These are phyloP conservation scores for Serendipita sp. DNA, from an alignment of 1,284 basidiomycete genomes.

Conservation along the genomic window DNA sequence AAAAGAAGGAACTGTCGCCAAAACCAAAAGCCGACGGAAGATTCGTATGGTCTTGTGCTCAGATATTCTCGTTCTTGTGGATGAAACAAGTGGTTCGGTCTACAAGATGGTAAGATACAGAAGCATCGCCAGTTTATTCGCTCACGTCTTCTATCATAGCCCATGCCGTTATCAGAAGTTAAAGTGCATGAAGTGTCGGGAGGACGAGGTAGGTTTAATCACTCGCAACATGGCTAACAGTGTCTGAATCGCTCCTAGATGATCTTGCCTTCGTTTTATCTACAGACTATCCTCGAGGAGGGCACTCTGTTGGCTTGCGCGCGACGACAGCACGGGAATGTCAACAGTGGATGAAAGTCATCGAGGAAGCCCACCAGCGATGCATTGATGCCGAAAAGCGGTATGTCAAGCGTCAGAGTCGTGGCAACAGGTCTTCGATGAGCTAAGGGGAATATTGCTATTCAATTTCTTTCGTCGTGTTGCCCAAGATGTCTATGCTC, in stretches of 20 bases:
- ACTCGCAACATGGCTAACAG: background rate
- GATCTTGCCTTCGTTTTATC: slow-evolving; percentile 50
- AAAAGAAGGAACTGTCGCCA: slow-evolving; percentile 64
- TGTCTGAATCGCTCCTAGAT: slow-evolving; percentile 27
- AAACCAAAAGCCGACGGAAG: slow-evolving; percentile 73
- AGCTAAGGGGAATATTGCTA: background rate
- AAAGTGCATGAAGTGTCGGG: slow-evolving; percentile 38
- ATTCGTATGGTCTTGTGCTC: slow-evolving; percentile 66
- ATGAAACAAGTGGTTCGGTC: slow-evolving; percentile 47
- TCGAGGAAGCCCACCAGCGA: slow-evolving; percentile 23
- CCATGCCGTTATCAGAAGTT: slow-evolving; percentile 56
- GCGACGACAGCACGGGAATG: slow-evolving; percentile 50
- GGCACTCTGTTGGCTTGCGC: slow-evolving; percentile 52
- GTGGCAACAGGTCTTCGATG: background rate
- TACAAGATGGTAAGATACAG: slow-evolving; percentile 61
- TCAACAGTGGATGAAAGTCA: slow-evolving; percentile 43
- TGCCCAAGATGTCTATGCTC: too few species aligned
- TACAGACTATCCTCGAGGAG: slow-evolving; percentile 58
- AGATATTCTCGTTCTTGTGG: slow-evolving; percentile 68
- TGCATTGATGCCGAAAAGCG: slow-evolving; percentile 16
- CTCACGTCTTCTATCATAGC: slow-evolving; percentile 25
- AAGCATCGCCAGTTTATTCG: slow-evolving; percentile 10
- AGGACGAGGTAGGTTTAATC: slow-evolving; percentile 28
- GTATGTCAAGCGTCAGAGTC: background rate
- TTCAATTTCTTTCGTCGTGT: too few species aligned